Conservation (phyloP, 768 basidiomycete species). For the Fistulinella prunicolor region DNA sequence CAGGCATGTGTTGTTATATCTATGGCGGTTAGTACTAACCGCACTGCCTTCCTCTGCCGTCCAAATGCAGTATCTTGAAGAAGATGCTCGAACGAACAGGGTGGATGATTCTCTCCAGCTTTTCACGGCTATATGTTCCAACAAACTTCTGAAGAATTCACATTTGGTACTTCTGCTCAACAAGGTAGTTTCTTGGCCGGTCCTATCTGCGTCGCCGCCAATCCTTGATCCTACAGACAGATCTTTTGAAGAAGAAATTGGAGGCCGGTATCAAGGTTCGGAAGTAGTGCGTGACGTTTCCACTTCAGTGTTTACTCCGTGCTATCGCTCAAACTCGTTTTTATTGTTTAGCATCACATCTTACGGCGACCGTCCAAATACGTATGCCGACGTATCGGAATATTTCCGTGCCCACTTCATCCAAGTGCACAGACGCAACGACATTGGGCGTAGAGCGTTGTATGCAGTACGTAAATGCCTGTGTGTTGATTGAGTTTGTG, state of each 20-base stretch:
- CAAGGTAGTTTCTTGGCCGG: constrained; percentile 47
- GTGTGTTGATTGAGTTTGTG: neutral
- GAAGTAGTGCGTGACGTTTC: constrained; percentile 60
- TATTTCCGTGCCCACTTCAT: constrained; percentile 87
- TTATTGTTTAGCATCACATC: constrained; percentile 60
- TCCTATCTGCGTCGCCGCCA: constrained; percentile 1
- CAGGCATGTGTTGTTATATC: constrained; percentile 47
- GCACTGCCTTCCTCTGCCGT: constrained; percentile 12
- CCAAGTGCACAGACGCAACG: constrained; percentile 68
- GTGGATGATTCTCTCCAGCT: constrained; percentile 81
- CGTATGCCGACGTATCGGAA: constrained; percentile 64
- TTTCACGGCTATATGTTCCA: constrained; percentile 72
- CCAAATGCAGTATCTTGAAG: constrained; percentile 65
- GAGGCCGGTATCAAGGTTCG: constrained; percentile 63
- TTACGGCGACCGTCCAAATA: constrained; percentile 69
- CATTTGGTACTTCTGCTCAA: constrained; percentile 76
- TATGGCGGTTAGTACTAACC: neutral
- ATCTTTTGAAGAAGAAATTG: constrained; percentile 71
- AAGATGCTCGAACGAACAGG: constrained; percentile 74
- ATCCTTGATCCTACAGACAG: constrained; percentile 44
- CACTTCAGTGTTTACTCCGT: neutral
- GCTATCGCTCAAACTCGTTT: neutral
- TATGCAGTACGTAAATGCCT: constrained; percentile 52
- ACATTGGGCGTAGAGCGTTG: constrained; percentile 54
- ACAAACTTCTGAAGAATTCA: constrained; percentile 67